Percentiles rank a stretch among this genome's conserved stretches.
These are phyloP conservation scores for Xylaria intraflava DNA, from an alignment of 495 filamentous ascomycete genomes.

Conservation along the genomic window DNA sequence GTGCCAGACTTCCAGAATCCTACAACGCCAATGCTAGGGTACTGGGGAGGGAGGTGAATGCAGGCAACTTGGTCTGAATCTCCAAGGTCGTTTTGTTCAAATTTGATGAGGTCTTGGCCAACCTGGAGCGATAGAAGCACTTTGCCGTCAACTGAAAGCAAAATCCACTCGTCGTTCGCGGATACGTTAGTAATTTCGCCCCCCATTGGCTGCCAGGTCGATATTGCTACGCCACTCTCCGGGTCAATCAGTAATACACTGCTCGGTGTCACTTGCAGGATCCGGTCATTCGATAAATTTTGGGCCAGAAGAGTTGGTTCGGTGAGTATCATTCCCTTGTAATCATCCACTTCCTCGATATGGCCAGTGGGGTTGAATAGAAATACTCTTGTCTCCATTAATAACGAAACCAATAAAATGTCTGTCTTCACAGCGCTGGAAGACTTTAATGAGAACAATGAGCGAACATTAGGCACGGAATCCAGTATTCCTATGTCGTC, in stretches of 20 bases:
- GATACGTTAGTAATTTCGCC: constrained; percentile 72
- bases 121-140: constrained; percentile 61
- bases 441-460: constrained; percentile 53
- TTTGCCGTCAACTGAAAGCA: constrained; percentile 69
- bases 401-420: constrained; percentile 70
- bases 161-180: constrained; percentile 57
- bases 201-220: constrained; percentile 58
- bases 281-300: constrained; percentile 53
- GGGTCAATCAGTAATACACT: constrained; percentile 57
- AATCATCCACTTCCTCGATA: constrained; percentile 75
- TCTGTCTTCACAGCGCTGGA: constrained; percentile 46
- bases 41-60: constrained; percentile 49
- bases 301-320: constrained; percentile 66
- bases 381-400: constrained; percentile 80
- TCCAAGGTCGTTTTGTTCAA: constrained; percentile 52
- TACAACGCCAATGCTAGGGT: constrained; percentile 55
- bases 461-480: constrained; percentile 68
- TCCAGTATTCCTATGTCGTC: constrained; percentile 74
- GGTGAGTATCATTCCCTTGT: constrained; percentile 60
- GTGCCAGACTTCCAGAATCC: constrained; percentile 78
- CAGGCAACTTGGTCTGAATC: constrained; percentile 75
- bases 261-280: constrained; percentile 73
- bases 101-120: constrained; percentile 47
- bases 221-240: constrained; percentile 60
- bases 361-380: constrained; percentile 66